phyloP scores from a whole-genome alignment of 2,329 filamentous ascomycete genomes.

The Cadophora sp. region DNA sequence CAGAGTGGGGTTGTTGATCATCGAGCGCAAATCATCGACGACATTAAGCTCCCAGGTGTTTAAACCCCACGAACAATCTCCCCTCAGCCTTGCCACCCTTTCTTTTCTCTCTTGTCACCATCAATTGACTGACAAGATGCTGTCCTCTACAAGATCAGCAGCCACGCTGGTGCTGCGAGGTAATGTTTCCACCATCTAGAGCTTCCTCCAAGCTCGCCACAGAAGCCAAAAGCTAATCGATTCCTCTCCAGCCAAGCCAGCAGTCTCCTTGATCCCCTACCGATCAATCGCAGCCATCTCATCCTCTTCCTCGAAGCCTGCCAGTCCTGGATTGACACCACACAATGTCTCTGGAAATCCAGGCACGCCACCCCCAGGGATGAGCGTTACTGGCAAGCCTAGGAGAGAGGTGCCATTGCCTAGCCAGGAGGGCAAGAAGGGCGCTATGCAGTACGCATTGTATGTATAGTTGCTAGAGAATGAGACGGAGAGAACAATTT shows the following conservation, averaged over 20 bases:
- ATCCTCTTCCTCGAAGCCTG: conserved; percentile 68
- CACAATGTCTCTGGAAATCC: conserved; percentile 60
- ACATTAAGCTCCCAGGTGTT: conserved; percentile 7
- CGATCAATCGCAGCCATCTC: conserved; percentile 70
- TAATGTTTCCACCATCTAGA: conserved; percentile 35
- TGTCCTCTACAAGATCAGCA: conserved; percentile 50
- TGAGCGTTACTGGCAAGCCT: conserved; percentile 54
- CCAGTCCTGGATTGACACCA: conserved; percentile 59
- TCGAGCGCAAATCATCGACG: conserved; percentile 20
- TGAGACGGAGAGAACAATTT: background rate
- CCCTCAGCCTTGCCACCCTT: conserved; percentile 25
- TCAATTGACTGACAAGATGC: conserved; percentile 44
- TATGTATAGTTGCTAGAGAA: conserved; percentile 56
- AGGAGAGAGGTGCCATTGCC: conserved; percentile 77
- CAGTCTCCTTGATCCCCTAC: conserved; percentile 66
- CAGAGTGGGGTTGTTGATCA: conserved; percentile 18
- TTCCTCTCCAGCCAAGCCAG: conserved; percentile 66
- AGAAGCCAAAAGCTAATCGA: conserved; percentile 37
- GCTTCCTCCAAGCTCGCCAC: background rate
- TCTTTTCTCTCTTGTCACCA: conserved; percentile 34
- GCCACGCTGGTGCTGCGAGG: conserved; percentile 52
- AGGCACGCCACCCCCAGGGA: conserved; percentile 54
- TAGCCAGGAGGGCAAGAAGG: conserved; percentile 81
- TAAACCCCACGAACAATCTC: conserved; percentile 21
- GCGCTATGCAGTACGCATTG: conserved; percentile 84